Conservation (phyloP, 176 grass and related monocot genomes). For the Oryza rufipogon region DNA sequence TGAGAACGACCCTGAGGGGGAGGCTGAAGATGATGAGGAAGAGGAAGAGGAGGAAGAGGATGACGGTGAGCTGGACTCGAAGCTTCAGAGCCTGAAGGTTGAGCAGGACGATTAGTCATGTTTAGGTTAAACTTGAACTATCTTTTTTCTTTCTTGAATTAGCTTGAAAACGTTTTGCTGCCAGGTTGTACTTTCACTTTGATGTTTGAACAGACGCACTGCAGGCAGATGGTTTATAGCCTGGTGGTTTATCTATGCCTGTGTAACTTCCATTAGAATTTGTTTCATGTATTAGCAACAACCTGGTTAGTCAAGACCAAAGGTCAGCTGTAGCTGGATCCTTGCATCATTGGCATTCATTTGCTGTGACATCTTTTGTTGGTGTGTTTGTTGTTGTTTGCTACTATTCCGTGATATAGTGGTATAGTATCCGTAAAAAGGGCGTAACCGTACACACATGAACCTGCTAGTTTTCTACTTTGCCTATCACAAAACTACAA, state of each 20-base stretch:
- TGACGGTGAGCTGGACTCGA: constrained; percentile 49
- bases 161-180: neutral
- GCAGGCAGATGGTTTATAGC: no score
- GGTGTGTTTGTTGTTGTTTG: no score
- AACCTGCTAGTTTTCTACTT: neutral
- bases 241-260: no score
- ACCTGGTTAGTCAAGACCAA: neutral
- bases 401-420: no score
- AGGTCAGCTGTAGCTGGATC: neutral
- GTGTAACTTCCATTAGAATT: neutral
- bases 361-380: neutral
- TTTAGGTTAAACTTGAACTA: constrained; percentile 10
- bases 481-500: no score
- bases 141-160: neutral
- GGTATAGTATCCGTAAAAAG: no score
- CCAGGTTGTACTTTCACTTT: neutral
- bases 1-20: constrained; percentile 74
- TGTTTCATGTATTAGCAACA: neutral
- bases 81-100: constrained; percentile 68
- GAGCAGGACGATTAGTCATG: constrained; percentile 48
- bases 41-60: constrained; percentile 40
- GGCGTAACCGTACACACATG: no score
- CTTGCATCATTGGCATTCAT: neutral
- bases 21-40: constrained; percentile 49
- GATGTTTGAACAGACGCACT: no score